phyloP scores from a whole-genome alignment of 805 yeast species.

The Candida sithepensis region DNA sequence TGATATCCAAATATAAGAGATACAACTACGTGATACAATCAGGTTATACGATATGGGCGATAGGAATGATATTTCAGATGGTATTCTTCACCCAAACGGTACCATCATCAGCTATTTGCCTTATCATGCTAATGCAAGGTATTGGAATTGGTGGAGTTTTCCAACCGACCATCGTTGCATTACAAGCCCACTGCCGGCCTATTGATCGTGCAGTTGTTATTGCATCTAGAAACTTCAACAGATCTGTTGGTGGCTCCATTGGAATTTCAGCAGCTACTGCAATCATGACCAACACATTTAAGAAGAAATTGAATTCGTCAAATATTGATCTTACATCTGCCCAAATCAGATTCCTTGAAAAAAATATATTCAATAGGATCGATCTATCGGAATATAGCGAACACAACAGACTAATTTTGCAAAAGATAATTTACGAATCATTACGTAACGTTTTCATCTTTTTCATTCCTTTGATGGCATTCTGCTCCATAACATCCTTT shows the following conservation, averaged over 20 bases:
- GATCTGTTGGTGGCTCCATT: conserved; percentile 61
- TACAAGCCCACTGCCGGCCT: conserved; percentile 47
- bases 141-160: conserved; percentile 46
- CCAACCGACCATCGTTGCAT: conserved; percentile 55
- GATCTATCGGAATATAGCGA: conserved; percentile 22
- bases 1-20: conserved; percentile 41
- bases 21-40: conserved; percentile 38
- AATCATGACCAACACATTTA: conserved; percentile 27
- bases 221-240: conserved; percentile 50
- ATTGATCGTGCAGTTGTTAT: conserved; percentile 58
- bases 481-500: conserved; percentile 31
- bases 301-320: conserved; percentile 8
- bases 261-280: conserved; percentile 46
- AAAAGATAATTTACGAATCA: conserved; percentile 28
- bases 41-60: conserved; percentile 42
- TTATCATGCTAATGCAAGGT: conserved; percentile 36
- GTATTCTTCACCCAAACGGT: conserved; percentile 28
- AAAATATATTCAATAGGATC: conserved; percentile 31
- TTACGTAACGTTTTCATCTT: conserved; percentile 33
- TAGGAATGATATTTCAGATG: conserved; percentile 39
- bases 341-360: conserved; percentile 21
- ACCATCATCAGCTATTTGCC: conserved; percentile 33
- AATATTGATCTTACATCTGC: conserved; percentile 9
- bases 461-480: conserved; percentile 33
- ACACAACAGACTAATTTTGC: conserved; percentile 21